Conservation (phyloP, 495 filamentous ascomycete genomes). For the Cercophora newfieldiana region DNA sequence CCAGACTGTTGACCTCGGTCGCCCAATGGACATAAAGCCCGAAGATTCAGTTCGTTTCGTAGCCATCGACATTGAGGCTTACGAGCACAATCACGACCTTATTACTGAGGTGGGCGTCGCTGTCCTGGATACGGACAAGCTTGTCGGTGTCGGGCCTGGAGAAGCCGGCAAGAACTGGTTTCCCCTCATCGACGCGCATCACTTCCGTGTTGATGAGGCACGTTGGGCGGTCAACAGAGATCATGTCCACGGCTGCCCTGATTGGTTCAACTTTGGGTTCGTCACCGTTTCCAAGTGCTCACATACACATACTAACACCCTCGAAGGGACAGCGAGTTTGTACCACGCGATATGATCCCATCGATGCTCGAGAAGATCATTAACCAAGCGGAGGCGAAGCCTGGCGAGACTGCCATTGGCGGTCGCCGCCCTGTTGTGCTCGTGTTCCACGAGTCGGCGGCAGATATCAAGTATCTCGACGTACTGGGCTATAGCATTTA, state of each 20-base stretch:
- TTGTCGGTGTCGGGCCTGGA: conserved; percentile 57
- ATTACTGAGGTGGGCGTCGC: conserved; percentile 88
- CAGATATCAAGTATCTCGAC: conserved; percentile 67
- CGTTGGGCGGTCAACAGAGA: conserved; percentile 59
- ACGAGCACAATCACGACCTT: conserved; percentile 59
- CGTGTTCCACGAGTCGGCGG: conserved; percentile 69
- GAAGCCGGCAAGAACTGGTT: conserved; percentile 62
- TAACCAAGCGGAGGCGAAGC: conserved; percentile 11
- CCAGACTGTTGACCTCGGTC: conserved; percentile 20
- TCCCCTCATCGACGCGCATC: conserved; percentile 61
- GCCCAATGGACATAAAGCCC: conserved; percentile 43
- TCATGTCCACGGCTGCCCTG: conserved; percentile 69
- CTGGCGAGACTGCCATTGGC: conserved; percentile 7
- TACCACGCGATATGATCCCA: conserved; percentile 18
- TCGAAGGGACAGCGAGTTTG: conserved; percentile 38
- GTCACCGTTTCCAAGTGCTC: conserved; percentile 25
- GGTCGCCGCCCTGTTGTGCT: conserved; percentile 65
- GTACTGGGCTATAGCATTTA: conserved; percentile 59
- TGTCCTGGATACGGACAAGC: conserved; percentile 70
- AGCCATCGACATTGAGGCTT: conserved; percentile 78
- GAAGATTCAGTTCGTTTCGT: conserved; percentile 65
- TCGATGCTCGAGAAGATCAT: conserved; percentile 32
- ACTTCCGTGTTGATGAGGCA: conserved; percentile 76
- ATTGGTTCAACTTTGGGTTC: conserved; percentile 74
- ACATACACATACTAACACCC: conserved; percentile 25